These are phyloP conservation scores for Leersia perrieri DNA, from an alignment of 176 grass and related monocot species.

Conservation along the genomic window DNA sequence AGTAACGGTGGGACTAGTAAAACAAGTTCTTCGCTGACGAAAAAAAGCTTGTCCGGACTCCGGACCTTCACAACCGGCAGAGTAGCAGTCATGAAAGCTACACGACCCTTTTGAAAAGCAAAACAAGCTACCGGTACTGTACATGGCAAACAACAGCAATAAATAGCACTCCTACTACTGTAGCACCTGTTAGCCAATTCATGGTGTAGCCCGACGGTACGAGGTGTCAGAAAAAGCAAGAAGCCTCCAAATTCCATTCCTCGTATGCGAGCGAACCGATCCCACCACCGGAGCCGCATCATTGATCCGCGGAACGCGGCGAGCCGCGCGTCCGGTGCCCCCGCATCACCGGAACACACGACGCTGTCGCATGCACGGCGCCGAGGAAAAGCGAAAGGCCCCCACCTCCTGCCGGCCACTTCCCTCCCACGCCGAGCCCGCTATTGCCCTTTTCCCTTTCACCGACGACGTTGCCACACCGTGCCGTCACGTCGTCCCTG, in stretches of 20 bases:
- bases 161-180: not conserved
- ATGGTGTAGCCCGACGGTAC: not conserved
- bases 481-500: conserved; percentile 22
- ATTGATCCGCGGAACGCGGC: not conserved
- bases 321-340: not conserved
- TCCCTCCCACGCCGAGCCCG: not conserved
- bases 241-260: not conserved
- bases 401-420: not conserved
- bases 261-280: not conserved
- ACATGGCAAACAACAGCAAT: not conserved
- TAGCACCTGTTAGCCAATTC: not conserved
- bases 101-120: not conserved
- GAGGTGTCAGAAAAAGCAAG: not conserved
- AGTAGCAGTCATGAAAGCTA: not conserved
- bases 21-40: too few species aligned
- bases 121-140: not conserved
- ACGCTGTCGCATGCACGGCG: not conserved
- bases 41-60: not conserved
- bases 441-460: not conserved
- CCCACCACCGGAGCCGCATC: not conserved
- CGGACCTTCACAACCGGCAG: not conserved
- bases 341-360: not conserved
- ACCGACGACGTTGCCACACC: not conserved
- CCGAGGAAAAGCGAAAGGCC: not conserved
- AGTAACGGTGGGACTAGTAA: too few species aligned